phyloP scores from a whole-genome alignment of 2,329 filamentous ascomycete species.

The Pezicula rhizophila region DNA sequence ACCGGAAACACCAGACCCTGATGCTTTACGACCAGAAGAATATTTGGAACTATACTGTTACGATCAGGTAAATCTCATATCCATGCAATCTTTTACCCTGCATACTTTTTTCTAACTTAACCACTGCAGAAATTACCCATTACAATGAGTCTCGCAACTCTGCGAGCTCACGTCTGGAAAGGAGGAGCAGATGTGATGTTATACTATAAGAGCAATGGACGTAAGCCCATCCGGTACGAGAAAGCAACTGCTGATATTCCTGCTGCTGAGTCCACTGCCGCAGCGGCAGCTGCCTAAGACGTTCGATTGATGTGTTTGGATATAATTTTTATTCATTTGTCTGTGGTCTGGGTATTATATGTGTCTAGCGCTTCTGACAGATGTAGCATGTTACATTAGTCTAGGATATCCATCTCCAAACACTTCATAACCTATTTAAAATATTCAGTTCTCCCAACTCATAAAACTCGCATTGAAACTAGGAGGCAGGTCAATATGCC shows the following conservation, averaged over 20 bases:
- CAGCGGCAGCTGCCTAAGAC: too few relatives aligned
- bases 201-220: constrained; percentile 88
- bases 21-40: constrained; percentile 73
- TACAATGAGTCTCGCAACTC: constrained; percentile 88
- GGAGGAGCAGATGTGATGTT: constrained; percentile 88
- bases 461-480: too few relatives aligned
- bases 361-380: too few relatives aligned
- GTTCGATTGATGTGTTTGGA: neutral
- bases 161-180: constrained; percentile 90
- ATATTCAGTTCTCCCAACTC: neutral
- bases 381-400: too few relatives aligned
- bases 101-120: neutral
- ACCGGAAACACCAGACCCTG: constrained; percentile 51
- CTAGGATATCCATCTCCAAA: too few relatives aligned
- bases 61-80: constrained; percentile 61
- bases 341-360: too few relatives aligned
- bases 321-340: too few relatives aligned
- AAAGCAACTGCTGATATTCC: neutral
- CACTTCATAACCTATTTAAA: neutral
- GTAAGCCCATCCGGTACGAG: constrained; percentile 25
- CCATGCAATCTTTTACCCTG: neutral
- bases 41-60: constrained; percentile 95
- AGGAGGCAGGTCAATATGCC: constrained; percentile 10
- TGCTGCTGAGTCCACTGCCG: too few relatives aligned
- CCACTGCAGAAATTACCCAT: constrained; percentile 49